Evolutionary conservation across 2,329 filamentous ascomycete species (phyloP).

Genomic region (Sporothrix dimorphospora): DNA sequence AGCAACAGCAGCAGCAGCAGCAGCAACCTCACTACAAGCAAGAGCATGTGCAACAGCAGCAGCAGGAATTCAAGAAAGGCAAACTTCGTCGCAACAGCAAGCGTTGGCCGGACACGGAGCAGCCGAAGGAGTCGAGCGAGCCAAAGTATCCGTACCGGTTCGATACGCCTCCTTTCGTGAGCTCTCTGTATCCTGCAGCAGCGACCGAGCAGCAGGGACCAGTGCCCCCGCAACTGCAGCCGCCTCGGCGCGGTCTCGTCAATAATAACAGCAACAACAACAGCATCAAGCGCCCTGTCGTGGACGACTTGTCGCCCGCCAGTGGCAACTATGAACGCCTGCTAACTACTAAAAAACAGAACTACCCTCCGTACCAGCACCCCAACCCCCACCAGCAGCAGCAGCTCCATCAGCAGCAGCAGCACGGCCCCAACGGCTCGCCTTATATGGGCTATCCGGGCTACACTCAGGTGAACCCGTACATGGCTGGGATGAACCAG

Average conservation of each 20-base stretch:
- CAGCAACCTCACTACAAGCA: conserved; percentile 9
- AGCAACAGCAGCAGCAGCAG: conserved; percentile 1
- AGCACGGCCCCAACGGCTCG: conserved; percentile 40
- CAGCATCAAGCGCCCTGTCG: not conserved
- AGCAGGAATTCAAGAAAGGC: conserved; percentile 4
- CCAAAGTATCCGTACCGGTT: conserved; percentile 2
- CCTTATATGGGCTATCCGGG: conserved; percentile 39
- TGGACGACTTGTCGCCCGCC: conserved; percentile 67
- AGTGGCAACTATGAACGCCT: conserved; percentile 71
- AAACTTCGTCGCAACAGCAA: conserved; percentile 48
- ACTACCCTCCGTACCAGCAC: conserved; percentile 56
- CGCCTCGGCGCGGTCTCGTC: not conserved
- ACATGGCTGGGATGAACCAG: not conserved
- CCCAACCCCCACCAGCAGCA: not conserved
- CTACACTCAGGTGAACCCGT: conserved; percentile 44
- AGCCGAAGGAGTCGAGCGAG: conserved; percentile 32
- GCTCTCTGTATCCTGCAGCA: conserved; percentile 12
- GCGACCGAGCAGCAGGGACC: conserved; percentile 27
- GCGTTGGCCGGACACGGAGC: conserved; percentile 45
- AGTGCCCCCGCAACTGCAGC: conserved; percentile 34
- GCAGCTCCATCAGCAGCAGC: conserved; percentile 13
- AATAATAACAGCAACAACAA: not conserved
- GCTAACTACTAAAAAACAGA: conserved; percentile 73
- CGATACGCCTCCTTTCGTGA: conserved; percentile 1
- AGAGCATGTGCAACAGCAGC: conserved; percentile 19